These are phyloP conservation scores for Metschnikowia santaceciliae DNA, from an alignment of 805 yeast genomes.

Conservation along the genomic window DNA sequence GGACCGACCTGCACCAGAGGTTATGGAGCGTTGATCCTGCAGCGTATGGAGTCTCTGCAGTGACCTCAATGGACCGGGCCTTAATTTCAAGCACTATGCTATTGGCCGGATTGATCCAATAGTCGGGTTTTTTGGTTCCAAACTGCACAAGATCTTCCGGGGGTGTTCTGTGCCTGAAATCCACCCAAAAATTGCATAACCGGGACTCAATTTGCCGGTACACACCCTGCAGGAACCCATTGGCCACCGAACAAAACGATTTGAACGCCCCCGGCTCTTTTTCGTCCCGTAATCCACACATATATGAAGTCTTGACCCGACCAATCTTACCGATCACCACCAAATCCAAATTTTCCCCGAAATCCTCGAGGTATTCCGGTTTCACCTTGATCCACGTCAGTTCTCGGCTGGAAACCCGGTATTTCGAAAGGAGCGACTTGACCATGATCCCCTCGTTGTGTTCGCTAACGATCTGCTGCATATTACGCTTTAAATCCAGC, in stretches of 20 bases:
- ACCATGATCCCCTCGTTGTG: conserved; percentile 82
- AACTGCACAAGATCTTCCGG: conserved; percentile 38
- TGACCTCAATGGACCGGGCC: conserved; percentile 64
- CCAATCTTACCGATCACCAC: conserved; percentile 72
- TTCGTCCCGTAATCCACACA: conserved; percentile 64
- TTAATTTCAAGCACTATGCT: conserved; percentile 80
- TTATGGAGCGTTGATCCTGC: conserved; percentile 70
- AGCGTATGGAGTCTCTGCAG: conserved; percentile 46
- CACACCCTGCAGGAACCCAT: conserved; percentile 71
- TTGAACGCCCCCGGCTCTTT: conserved; percentile 43
- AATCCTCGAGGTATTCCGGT: conserved; percentile 83
- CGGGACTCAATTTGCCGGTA: conserved; percentile 52
- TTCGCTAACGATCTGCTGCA: conserved; percentile 53
- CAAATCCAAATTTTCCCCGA: conserved; percentile 83
- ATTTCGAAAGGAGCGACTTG: conserved; percentile 57
- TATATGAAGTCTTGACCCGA: conserved; percentile 65
- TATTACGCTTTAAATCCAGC: conserved; percentile 51
- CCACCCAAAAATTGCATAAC: conserved; percentile 61
- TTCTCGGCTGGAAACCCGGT: conserved; percentile 57
- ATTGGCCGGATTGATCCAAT: conserved; percentile 77
- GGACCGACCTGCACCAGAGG: conserved; percentile 63
- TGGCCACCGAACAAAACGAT: conserved; percentile 77
- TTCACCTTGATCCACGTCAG: conserved; percentile 84
- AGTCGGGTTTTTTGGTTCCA: conserved; percentile 59
- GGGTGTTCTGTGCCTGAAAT: conserved; percentile 32